A percentile compares a stretch with the other conserved stretches of the same genome.
These are phyloP conservation scores for Spinellus fusiger DNA, from an alignment of 192 early-diverging fungal species.

Conservation along the genomic window DNA sequence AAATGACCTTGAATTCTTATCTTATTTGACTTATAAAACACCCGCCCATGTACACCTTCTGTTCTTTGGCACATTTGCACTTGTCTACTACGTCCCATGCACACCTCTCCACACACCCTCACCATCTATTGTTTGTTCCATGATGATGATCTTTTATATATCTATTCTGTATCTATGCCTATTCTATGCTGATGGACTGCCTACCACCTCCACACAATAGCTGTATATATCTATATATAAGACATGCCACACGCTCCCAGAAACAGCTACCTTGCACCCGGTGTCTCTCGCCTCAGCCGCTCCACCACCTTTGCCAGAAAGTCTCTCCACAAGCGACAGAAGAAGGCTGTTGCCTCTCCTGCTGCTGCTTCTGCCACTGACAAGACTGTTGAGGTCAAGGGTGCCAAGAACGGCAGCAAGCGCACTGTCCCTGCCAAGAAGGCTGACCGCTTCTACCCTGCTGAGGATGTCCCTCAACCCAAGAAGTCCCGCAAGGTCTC, in stretches of 20 bases:
- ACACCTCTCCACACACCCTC: too few relatives aligned
- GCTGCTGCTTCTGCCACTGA: slow-evolving; percentile 43
- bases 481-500: slow-evolving; percentile 76
- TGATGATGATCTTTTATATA: background rate
- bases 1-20: too few relatives aligned
- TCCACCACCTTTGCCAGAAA: slow-evolving; percentile 79
- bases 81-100: too few relatives aligned
- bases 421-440: slow-evolving; percentile 65
- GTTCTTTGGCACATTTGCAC: background rate
- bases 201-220: background rate
- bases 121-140: too few relatives aligned
- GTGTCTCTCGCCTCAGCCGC: slow-evolving; percentile 81
- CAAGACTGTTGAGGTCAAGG: slow-evolving; percentile 69
- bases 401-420: slow-evolving; percentile 78
- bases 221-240: slow-evolving; percentile 7
- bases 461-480: slow-evolving; percentile 74
- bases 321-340: slow-evolving; percentile 86
- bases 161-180: background rate
- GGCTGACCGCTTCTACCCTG: slow-evolving; percentile 74
- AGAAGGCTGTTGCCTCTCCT: slow-evolving; percentile 48
- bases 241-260: slow-evolving; percentile 62
- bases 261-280: slow-evolving; percentile 80
- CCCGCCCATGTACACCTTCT: too few relatives aligned
- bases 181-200: background rate
- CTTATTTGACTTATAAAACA: too few relatives aligned